phyloP scores from a whole-genome alignment of 768 basidiomycete species.

The Russula compacta region DNA sequence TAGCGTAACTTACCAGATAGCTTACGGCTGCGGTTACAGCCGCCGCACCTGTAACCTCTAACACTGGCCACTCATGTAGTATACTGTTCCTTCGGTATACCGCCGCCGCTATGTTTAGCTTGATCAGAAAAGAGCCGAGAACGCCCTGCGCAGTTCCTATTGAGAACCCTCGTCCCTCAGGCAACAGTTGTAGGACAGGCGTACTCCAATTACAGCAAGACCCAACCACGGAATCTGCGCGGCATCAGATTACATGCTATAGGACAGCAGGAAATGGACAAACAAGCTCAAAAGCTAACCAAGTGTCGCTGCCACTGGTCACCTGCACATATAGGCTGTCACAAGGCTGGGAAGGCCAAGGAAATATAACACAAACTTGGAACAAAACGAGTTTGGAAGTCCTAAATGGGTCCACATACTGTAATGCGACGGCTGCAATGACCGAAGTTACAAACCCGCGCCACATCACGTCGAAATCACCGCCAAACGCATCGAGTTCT shows the following conservation, averaged over 20 bases:
- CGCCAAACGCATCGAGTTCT: conserved; percentile 62
- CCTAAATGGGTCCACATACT: conserved; percentile 79
- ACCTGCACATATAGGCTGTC: conserved; percentile 31
- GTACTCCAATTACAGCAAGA: conserved; percentile 54
- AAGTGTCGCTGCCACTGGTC: conserved; percentile 48
- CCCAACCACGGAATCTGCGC: conserved; percentile 59
- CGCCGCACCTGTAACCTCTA: conserved; percentile 54
- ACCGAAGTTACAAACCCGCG: conserved; percentile 85
- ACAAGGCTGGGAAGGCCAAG: background rate
- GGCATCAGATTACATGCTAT: background rate
- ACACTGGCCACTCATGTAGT: conserved; percentile 49
- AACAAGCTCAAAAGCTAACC: conserved; percentile 68
- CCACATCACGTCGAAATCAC: conserved; percentile 74
- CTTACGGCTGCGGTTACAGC: conserved; percentile 64
- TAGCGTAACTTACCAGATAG: conserved; percentile 39
- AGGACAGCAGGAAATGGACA: conserved; percentile 13
- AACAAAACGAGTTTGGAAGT: conserved; percentile 79
- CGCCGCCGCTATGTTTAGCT: conserved; percentile 54
- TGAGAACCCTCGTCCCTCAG: background rate
- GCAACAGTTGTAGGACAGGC: conserved; percentile 11
- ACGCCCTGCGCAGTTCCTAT: conserved; percentile 39
- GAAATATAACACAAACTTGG: conserved; percentile 36
- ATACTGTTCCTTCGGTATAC: conserved; percentile 50
- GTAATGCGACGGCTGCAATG: conserved; percentile 75
- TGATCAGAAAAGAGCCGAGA: conserved; percentile 56